These are phyloP conservation scores for Tubosaeta sp. DNA, from an alignment of 768 basidiomycete genomes.

Conservation along the genomic window DNA sequence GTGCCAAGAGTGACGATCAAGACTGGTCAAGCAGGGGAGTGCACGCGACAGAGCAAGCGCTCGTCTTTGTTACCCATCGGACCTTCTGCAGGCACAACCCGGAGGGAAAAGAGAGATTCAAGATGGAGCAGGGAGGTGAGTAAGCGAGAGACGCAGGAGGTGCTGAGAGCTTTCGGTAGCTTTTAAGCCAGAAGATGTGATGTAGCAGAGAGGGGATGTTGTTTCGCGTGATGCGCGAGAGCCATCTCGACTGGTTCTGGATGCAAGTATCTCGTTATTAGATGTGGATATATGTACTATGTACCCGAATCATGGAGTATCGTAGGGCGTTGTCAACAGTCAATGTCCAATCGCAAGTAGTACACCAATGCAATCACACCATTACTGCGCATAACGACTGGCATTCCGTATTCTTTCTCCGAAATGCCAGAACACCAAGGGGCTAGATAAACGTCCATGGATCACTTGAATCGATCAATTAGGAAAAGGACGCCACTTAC, in stretches of 20 bases:
- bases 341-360: background rate
- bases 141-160: conserved; percentile 22
- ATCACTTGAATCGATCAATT: conserved; percentile 20
- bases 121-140: conserved; percentile 17
- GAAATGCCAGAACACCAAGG: conserved; percentile 41
- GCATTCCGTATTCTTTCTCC: conserved; percentile 47
- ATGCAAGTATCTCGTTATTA: background rate
- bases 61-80: background rate
- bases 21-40: background rate
- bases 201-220: background rate
- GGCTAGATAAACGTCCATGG: conserved; percentile 32
- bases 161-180: conserved; percentile 11
- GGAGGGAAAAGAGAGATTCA: conserved; percentile 14
- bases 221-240: background rate
- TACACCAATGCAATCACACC: background rate
- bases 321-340: background rate
- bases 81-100: background rate
- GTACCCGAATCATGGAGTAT: background rate
- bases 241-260: background rate
- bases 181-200: background rate
- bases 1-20: background rate
- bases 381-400: conserved; percentile 39
- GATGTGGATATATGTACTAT: background rate
- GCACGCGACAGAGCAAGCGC: conserved; percentile 4
- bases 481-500: conserved; percentile 12